Base-by-base conservation (phyloP, 495 filamentous ascomycete species). In the Penicillium antarcticum region DNA sequence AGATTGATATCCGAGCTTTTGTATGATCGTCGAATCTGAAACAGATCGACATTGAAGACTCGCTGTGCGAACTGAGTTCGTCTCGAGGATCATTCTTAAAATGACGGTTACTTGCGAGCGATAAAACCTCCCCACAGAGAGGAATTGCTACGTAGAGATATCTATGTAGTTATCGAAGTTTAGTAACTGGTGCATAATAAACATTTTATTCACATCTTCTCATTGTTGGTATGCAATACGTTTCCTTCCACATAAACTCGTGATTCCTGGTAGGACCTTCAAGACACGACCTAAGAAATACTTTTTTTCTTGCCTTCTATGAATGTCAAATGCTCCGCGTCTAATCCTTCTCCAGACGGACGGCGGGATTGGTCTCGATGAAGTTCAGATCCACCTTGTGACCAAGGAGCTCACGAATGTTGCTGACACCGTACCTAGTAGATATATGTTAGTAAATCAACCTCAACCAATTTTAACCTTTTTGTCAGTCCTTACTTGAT, bases 341-440 rank as follows among this genome's bases (percentile, higher is more conserved):
- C 61, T 84, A 88, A 45, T 85, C 75, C 67, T 87, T 87, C 61
- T 91, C 88, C 68, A 92, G 70, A 67, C 88, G 80, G 44, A 94
- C 83, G 4, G 89, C 89, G n/a, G 88, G 83, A 66, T 89, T 92
- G 52, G 74, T 84, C 70, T 92, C 83, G 41, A 94, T 84, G 66
- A 92, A 87, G 63, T 84, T 80, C 52, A 94, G 72, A 65, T 94
- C 86, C 39, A 92, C 86, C 67, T 90, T 89, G 71, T 94, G 89
- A 6, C 89, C 89, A 35, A 94, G 73, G 48, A 95, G 74, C 68
- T 92, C 89, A 64, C 89, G 84, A 58, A 94, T 94, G 62, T 94
- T 94, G 46, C 72, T 80, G 55, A 92, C 88, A 42, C 79, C 85
- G 61, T 92, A 94, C 65, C 78, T 80, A 23, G 26, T 29, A 2